Percentiles rank a stretch among this genome's conserved stretches.
Evolutionary conservation across 495 filamentous ascomycete species (phyloP).

Genomic region (Melanomma pulvis-pyrius): DNA sequence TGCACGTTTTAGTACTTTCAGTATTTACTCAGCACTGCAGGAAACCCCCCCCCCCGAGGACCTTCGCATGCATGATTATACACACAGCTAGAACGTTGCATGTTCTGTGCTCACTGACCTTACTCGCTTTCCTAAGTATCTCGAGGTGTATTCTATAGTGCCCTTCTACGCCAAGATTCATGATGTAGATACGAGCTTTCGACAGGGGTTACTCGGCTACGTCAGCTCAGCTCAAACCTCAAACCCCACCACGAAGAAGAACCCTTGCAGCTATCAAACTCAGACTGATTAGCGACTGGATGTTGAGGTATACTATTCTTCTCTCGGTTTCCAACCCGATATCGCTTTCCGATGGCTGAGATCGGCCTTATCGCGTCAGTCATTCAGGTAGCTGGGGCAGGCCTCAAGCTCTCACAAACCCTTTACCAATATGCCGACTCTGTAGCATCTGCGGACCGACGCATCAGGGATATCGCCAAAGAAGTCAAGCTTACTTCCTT

Average conservation of each 20-base stretch:
- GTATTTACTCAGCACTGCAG: too few relatives aligned
- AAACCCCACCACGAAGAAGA: background rate
- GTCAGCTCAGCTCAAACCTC: background rate
- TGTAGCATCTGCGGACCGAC: conserved; percentile 32
- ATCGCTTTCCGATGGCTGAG: conserved; percentile 24
- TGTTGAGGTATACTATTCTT: background rate
- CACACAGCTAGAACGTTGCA: too few relatives aligned
- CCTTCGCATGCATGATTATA: too few relatives aligned
- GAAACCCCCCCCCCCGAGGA: too few relatives aligned
- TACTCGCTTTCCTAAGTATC: too few relatives aligned
- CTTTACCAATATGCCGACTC: conserved; percentile 40
- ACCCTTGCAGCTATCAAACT: background rate
- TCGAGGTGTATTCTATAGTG: too few relatives aligned
- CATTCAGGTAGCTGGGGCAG: conserved; percentile 36
- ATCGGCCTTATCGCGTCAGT: conserved; percentile 37
- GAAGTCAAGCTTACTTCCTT: conserved; percentile 36
- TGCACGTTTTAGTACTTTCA: too few relatives aligned
- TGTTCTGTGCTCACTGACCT: too few relatives aligned
- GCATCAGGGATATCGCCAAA: conserved; percentile 38
- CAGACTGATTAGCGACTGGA: background rate
- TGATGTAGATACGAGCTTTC: background rate
- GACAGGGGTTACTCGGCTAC: background rate
- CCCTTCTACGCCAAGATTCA: background rate
- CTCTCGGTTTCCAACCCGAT: background rate
- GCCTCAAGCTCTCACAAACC: conserved; percentile 33